Conservation (phyloP, 148 eudicot genomes). For the Arctostaphylos glauca region DNA sequence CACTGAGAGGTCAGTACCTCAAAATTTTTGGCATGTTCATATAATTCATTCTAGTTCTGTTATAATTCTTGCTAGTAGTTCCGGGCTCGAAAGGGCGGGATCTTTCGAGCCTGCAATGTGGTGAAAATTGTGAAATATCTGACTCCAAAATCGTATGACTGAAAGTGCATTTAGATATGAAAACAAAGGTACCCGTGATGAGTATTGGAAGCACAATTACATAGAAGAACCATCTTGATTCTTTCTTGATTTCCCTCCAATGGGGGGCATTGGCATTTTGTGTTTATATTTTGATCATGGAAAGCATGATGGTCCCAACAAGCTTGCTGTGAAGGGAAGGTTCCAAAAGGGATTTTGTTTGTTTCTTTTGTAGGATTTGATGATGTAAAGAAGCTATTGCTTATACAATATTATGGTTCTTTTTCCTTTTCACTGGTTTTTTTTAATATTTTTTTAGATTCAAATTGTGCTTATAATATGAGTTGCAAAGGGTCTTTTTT, state of each 20-base stretch:
- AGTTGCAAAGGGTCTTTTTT: background rate
- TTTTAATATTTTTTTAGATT: background rate
- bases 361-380: slow-evolving; percentile 15
- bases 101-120: background rate
- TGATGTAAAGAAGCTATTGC: slow-evolving; percentile 11
- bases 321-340: background rate
- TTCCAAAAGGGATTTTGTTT: slow-evolving; percentile 1
- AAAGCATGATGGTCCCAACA: slow-evolving; percentile 3
- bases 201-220: slow-evolving; percentile 6
- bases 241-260: background rate
- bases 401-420: background rate
- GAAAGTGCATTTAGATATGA: background rate
- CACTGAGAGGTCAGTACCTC: slow-evolving; percentile 13
- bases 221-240: slow-evolving; percentile 9
- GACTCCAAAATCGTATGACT: background rate
- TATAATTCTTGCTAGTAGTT: background rate
- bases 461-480: background rate
- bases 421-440: background rate
- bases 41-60: too few species aligned
- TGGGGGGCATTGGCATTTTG: slow-evolving; percentile 8
- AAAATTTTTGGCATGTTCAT: slow-evolving; percentile 13
- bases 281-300: slow-evolving; percentile 16
- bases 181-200: background rate
- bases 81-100: too few species aligned
- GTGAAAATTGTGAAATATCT: background rate